Base-by-base conservation (phyloP, 2,329 filamentous ascomycete genomes). In the Fusarium paranaense region DNA sequence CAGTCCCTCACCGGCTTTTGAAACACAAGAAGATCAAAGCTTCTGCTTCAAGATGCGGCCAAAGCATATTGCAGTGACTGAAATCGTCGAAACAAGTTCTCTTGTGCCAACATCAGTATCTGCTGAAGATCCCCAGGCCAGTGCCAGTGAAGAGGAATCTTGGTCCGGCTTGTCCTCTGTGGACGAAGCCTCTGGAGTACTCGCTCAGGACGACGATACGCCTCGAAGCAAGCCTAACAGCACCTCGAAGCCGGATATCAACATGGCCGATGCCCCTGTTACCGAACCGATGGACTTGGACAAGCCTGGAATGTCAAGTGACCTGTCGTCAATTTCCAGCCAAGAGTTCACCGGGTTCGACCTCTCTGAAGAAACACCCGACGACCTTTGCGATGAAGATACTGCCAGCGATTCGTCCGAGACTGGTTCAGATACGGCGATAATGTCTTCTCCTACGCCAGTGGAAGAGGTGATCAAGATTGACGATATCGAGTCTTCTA, bases 1-100 rank as follows among this genome's bases (percentile, higher is more conserved):
- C 30, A 54, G 18, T 32, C 30, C 18, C 38, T 32, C 47, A 1
- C 57, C 61, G 13, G 60, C 64, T 42, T 71, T 78, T 11, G 70
- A 78, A 60, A 82, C 77, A 11, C 81, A 84, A 50, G 74, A 78
- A 67, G 81, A 83, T 45, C 72, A 77, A 14, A 83, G 80, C 64
- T 83, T 83, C 59, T 71, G 74, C 20, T 83, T 81, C 68, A 81
- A 77, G 25, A 76, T 77, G 47, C 75, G 68, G 7, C 42, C 66
- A 32, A 76, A 30, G 54, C 9, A n/a, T 20, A 32, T 58, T 9
- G 45, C 64, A 20, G 42, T 52, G 2, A 6, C 35, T 2, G 30
- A 40, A 25, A 25, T n/a, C 13, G 38, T 45, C 33, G 33, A 60
- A 11, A 35, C 42, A 13, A n/a, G 18, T 22, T 38, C 38, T 38